Conservation (phyloP, 1,139 yeast species). For the Pichia terricola region DNA sequence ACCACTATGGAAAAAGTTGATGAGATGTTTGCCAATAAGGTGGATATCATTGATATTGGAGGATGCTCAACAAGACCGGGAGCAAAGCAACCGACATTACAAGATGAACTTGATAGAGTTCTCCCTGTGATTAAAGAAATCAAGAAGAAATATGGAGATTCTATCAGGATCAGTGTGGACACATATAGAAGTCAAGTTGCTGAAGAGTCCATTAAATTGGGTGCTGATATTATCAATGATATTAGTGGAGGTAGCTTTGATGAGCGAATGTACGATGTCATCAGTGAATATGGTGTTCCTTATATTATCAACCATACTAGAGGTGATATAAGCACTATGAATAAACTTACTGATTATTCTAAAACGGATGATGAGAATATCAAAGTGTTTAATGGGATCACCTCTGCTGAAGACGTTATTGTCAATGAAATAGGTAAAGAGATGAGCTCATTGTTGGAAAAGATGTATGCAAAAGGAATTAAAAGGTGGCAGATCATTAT, state of each 20-base stretch:
- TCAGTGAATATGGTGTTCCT: slow-evolving; percentile 64
- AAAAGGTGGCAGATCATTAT: slow-evolving; percentile 82
- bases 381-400: slow-evolving; percentile 22
- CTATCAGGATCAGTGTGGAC: slow-evolving; percentile 63
- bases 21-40: slow-evolving; percentile 36
- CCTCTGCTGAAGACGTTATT: slow-evolving; percentile 13
- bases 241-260: slow-evolving; percentile 78
- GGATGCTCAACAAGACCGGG: slow-evolving; percentile 92
- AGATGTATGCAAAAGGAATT: slow-evolving; percentile 57
- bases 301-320: slow-evolving; percentile 79
- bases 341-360: slow-evolving; percentile 42
- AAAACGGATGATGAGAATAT: slow-evolving; percentile 29
- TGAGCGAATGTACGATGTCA: slow-evolving; percentile 50
- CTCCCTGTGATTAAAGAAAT: slow-evolving; percentile 61
- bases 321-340: slow-evolving; percentile 76
- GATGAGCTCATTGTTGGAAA: slow-evolving; percentile 42
- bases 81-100: slow-evolving; percentile 45
- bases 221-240: slow-evolving; percentile 90
- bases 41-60: slow-evolving; percentile 75
- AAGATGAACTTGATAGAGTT: slow-evolving; percentile 51
- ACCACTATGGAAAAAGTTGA: slow-evolving; percentile 36
- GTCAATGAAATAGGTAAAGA: slow-evolving; percentile 54
- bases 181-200: slow-evolving; percentile 80
- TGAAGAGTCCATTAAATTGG: slow-evolving; percentile 51
- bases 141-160: slow-evolving; percentile 28